Conservation (phyloP, 805 yeast genomes). For the Suhomyces faveliae region DNA sequence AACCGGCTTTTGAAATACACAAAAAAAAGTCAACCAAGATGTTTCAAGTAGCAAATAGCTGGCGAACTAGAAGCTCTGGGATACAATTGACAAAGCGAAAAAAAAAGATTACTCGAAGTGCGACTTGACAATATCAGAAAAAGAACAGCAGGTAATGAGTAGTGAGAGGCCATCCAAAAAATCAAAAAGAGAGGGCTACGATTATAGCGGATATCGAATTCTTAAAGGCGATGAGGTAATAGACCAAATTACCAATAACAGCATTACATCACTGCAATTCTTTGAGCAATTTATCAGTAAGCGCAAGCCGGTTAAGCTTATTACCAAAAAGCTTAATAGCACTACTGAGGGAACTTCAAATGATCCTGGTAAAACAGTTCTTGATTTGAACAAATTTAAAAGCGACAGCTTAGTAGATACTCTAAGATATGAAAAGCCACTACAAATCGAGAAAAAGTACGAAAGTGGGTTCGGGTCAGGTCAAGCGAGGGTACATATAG, state of each 20-base stretch:
- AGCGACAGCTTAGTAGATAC: slow-evolving; percentile 30
- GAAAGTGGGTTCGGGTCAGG: slow-evolving; percentile 73
- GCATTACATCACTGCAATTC: slow-evolving; percentile 21
- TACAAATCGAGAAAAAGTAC: slow-evolving; percentile 59
- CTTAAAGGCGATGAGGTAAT: neutral
- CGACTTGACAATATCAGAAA: too few species aligned
- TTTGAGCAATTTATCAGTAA: slow-evolving; percentile 38
- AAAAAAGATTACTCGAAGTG: too few species aligned
- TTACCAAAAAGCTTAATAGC: neutral
- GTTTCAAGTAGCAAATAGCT: neutral
- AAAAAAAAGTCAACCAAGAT: neutral
- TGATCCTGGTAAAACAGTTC: neutral
- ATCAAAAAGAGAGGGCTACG: neutral
- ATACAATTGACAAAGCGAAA: neutral
- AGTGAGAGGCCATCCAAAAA: neutral
- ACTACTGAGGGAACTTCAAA: neutral
- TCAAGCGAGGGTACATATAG: slow-evolving; percentile 48
- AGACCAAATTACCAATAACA: neutral
- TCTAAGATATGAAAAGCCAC: slow-evolving; percentile 31
- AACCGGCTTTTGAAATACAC: neutral
- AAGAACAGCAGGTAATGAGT: neutral
- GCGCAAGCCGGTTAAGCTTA: slow-evolving; percentile 52
- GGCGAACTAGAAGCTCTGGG: neutral
- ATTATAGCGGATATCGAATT: neutral
- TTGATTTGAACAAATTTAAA: slow-evolving; percentile 5